Percentiles rank a stretch among this genome's conserved stretches.
These are phyloP conservation scores for Antrodiella citrinella DNA, from an alignment of 768 basidiomycete genomes.

Conservation along the genomic window DNA sequence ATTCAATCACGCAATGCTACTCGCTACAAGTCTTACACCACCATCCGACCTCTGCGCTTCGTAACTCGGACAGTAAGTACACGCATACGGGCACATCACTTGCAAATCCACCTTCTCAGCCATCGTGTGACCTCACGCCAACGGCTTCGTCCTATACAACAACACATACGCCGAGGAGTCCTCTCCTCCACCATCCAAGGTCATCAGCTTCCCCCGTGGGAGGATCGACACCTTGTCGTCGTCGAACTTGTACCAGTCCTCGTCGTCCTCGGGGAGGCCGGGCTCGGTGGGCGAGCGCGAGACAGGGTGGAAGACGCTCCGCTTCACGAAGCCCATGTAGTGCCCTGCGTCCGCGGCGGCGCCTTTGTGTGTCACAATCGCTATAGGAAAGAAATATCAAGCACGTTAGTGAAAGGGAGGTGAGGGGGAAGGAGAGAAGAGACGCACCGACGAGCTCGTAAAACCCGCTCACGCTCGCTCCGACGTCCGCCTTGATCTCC, in stretches of 20 bases:
- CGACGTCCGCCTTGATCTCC: constrained; percentile 58
- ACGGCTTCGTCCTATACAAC: constrained; percentile 63
- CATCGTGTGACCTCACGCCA: constrained; percentile 22
- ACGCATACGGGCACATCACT: too few relatives aligned
- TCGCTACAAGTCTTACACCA: too few relatives aligned
- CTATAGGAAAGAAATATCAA: constrained; percentile 32
- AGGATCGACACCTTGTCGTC: constrained; percentile 91
- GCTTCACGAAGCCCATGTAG: constrained; percentile 89
- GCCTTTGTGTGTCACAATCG: constrained; percentile 95
- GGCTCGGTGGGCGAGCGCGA: constrained; percentile 14
- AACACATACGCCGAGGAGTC: constrained; percentile 87
- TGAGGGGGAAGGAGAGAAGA: neutral
- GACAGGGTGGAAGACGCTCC: constrained; percentile 51
- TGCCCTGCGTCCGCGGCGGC: constrained; percentile 92
- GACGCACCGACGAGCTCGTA: constrained; percentile 86
- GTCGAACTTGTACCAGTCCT: constrained; percentile 95
- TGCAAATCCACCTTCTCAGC: too few relatives aligned
- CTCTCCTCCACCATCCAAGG: constrained; percentile 88
- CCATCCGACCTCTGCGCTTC: too few relatives aligned
- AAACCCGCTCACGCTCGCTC: constrained; percentile 69
- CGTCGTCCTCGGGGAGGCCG: constrained; percentile 47
- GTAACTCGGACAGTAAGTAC: too few relatives aligned
- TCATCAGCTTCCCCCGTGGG: constrained; percentile 72
- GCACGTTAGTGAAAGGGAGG: constrained; percentile 4
- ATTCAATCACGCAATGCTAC: too few relatives aligned